Evolutionary conservation across 208 protist species (phyloP).

Genomic region (Trypanosoma boissoni): DNA sequence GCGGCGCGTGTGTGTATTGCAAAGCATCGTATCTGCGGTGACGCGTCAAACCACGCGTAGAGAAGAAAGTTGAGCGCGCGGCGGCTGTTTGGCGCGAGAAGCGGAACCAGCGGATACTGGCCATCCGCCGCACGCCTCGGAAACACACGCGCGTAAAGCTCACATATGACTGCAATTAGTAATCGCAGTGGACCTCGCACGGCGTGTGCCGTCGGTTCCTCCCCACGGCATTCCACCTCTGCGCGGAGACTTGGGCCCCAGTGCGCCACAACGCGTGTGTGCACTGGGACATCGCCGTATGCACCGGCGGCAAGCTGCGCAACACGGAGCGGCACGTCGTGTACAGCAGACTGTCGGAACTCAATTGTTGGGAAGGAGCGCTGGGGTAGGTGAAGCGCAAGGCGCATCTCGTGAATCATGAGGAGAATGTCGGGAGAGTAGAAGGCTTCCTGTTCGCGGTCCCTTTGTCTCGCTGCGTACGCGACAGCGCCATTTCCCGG

Average conservation of each 20-base stretch:
- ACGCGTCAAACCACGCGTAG: slow-evolving; percentile 59
- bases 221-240: too few species aligned
- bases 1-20: slow-evolving; percentile 35
- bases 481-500: background rate
- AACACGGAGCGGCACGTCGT: slow-evolving; percentile 42
- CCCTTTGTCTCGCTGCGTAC: background rate
- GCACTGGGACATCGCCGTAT: slow-evolving; percentile 52
- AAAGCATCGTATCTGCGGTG: slow-evolving; percentile 57
- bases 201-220: too few species aligned
- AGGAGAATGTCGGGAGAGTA: slow-evolving; percentile 45
- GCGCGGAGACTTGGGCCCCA: slow-evolving; percentile 34
- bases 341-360: slow-evolving; percentile 54
- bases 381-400: slow-evolving; percentile 26
- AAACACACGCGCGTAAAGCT: slow-evolving; percentile 33
- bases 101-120: slow-evolving; percentile 24
- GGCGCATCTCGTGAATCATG: slow-evolving; percentile 48
- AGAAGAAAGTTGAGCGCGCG: slow-evolving; percentile 54
- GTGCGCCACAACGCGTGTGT: slow-evolving; percentile 37
- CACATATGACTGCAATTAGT: slow-evolving; percentile 28
- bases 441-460: slow-evolving; percentile 19
- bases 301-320: slow-evolving; percentile 28
- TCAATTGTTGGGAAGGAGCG: slow-evolving; percentile 42
- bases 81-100: slow-evolving; percentile 21
- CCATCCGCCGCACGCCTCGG: background rate
- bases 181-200: slow-evolving; percentile 32